A percentile compares a stretch with the other conserved stretches of the same genome.
Evolutionary conservation across 1,284 basidiomycete genomes (phyloP).

Genomic region (Austropuccinia psidii): DNA sequence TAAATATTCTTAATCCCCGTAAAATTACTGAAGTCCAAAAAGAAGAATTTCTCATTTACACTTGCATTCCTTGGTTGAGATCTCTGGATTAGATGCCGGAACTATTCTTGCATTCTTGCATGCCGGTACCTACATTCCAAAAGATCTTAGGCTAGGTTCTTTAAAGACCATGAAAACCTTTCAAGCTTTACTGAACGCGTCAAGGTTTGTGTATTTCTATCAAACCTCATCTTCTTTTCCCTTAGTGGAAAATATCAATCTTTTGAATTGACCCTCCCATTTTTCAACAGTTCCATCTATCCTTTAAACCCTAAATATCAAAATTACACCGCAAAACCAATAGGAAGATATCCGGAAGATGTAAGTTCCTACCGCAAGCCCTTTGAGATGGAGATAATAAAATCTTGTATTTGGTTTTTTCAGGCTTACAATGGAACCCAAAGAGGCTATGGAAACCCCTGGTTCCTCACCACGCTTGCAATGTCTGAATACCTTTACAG

Average conservation of each 20-base stretch:
- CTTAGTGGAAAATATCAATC: neutral
- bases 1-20: no score
- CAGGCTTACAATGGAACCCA: conserved; percentile 39
- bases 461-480: conserved; percentile 41
- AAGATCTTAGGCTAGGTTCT: conserved; percentile 1
- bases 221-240: neutral
- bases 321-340: conserved; percentile 2
- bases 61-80: neutral
- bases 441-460: conserved; percentile 39
- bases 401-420: neutral
- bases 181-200: conserved; percentile 21
- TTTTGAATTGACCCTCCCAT: neutral
- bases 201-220: neutral
- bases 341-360: conserved; percentile 40
- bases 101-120: conserved; percentile 29
- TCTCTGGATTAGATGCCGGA: conserved; percentile 22
- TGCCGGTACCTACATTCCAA: conserved; percentile 1
- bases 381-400: no score
- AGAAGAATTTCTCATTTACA: no score
- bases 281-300: neutral
- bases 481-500: conserved; percentile 38
- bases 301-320: conserved; percentile 15
- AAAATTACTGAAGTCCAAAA: no score
- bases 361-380: neutral
- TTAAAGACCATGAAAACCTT: neutral